phyloP scores from a whole-genome alignment of 75 land plant species.

The Isoetes taiwanensis region DNA sequence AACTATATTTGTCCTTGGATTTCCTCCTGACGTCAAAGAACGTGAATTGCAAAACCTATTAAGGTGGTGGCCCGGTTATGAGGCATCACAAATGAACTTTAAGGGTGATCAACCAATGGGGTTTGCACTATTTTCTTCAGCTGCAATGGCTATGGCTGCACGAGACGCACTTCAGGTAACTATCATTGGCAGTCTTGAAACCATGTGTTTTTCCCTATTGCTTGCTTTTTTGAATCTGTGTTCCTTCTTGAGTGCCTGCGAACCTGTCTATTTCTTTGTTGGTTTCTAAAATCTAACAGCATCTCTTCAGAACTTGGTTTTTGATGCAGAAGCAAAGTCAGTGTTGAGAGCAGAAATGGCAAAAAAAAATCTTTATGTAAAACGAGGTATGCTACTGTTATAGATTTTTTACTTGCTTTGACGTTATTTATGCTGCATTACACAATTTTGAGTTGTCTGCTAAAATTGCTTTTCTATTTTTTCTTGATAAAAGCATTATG shows the following conservation, averaged over 20 bases:
- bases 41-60: slow-evolving; percentile 90
- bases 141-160: slow-evolving; percentile 72
- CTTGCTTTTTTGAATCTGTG: slow-evolving; percentile 4
- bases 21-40: slow-evolving; percentile 94
- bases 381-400: slow-evolving; percentile 41
- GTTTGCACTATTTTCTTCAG: slow-evolving; percentile 76
- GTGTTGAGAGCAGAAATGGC: slow-evolving; percentile 95
- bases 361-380: slow-evolving; percentile 93
- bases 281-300: background rate
- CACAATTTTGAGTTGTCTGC: background rate
- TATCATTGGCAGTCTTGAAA: background rate
- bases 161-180: slow-evolving; percentile 84
- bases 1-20: slow-evolving; percentile 84
- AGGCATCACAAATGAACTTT: slow-evolving; percentile 93
- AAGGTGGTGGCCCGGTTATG: slow-evolving; percentile 97
- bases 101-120: slow-evolving; percentile 98
- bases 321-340: slow-evolving; percentile 82
- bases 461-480: too few relatives aligned
- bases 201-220: background rate
- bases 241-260: background rate
- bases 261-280: background rate
- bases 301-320: slow-evolving; percentile 61
- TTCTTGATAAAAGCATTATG: background rate
- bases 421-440: background rate
- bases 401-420: background rate